phyloP scores from a whole-genome alignment of 106 monocot species.

The Acorus gramineus region DNA sequence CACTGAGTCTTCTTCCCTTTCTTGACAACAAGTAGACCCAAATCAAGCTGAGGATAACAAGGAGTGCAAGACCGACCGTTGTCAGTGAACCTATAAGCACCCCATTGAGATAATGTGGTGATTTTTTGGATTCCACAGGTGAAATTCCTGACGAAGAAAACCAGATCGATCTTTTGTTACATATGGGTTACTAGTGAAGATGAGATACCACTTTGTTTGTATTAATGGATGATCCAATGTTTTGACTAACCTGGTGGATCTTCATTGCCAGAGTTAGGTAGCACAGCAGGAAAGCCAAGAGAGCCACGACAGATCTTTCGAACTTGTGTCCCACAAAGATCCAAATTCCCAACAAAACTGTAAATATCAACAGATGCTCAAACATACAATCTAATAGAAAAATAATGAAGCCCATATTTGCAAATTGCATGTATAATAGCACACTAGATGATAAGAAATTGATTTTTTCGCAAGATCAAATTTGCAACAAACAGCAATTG shows the following conservation, averaged over 20 bases:
- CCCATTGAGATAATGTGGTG: conserved; percentile 70
- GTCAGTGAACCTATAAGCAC: conserved; percentile 73
- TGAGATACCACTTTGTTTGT: too few species aligned
- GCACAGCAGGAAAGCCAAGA: conserved; percentile 82
- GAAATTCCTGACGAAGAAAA: conserved; percentile 29
- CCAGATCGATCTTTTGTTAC: not conserved
- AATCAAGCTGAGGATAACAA: conserved; percentile 56
- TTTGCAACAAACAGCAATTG: too few species aligned
- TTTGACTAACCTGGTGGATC: conserved; percentile 35
- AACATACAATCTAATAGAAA: too few species aligned
- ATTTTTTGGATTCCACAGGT: conserved; percentile 23
- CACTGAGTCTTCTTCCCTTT: conserved; percentile 35
- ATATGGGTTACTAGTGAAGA: too few species aligned
- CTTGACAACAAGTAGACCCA: conserved; percentile 89
- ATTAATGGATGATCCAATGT: not conserved
- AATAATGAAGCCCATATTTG: too few species aligned
- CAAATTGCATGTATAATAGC: too few species aligned
- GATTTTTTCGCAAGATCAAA: too few species aligned
- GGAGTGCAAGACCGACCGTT: conserved; percentile 51
- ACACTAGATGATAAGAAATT: too few species aligned
- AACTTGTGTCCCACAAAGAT: conserved; percentile 80
- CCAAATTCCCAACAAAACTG: conserved; percentile 92
- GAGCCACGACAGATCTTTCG: conserved; percentile 55
- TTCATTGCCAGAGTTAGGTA: conserved; percentile 43
- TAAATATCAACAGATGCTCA: not conserved